A percentile compares a stretch with the other conserved stretches of the same genome.
Evolutionary conservation across 2,329 filamentous ascomycete species (phyloP).

Genomic region (Penicillium oxalicum): DNA sequence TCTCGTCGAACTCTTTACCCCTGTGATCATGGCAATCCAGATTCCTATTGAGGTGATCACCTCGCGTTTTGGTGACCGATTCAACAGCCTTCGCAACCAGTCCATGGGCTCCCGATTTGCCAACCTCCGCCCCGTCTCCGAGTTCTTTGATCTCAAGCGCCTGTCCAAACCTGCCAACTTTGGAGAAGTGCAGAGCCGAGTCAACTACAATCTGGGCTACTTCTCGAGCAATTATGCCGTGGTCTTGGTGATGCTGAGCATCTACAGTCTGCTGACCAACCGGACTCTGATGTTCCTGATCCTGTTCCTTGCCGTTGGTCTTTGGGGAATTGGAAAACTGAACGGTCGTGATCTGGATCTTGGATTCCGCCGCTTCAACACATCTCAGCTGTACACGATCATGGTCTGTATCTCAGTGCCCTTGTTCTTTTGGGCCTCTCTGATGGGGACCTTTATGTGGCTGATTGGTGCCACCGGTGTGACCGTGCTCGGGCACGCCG

Average conservation of each 20-base stretch:
- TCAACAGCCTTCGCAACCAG: constrained; percentile 74
- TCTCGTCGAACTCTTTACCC: not conserved
- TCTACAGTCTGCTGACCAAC: constrained; percentile 92
- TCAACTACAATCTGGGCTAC: constrained; percentile 95
- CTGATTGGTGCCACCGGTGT: constrained; percentile 92
- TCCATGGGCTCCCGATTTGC: constrained; percentile 77
- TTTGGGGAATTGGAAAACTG: constrained; percentile 88
- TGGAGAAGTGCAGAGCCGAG: constrained; percentile 76
- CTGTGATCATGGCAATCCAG: constrained; percentile 70
- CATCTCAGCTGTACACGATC: constrained; percentile 89
- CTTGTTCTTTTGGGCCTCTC: constrained; percentile 76
- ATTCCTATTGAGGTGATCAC: constrained; percentile 89
- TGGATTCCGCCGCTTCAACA: constrained; percentile 73
- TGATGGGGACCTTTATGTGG: constrained; percentile 83
- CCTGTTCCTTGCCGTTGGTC: constrained; percentile 73
- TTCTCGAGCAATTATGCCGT: constrained; percentile 98
- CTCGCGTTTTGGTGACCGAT: constrained; percentile 85
- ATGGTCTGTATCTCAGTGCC: constrained; percentile 78
- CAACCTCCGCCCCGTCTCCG: constrained; percentile 82
- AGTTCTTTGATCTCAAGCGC: constrained; percentile 95
- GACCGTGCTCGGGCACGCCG: constrained; percentile 87
- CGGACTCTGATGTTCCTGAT: constrained; percentile 84
- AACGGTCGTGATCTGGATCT: constrained; percentile 83
- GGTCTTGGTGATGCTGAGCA: constrained; percentile 88
- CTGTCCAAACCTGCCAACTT: constrained; percentile 92